Evolutionary conservation across 345 rosid genomes (phyloP).

Genomic region (Schrenkiella parvula): DNA sequence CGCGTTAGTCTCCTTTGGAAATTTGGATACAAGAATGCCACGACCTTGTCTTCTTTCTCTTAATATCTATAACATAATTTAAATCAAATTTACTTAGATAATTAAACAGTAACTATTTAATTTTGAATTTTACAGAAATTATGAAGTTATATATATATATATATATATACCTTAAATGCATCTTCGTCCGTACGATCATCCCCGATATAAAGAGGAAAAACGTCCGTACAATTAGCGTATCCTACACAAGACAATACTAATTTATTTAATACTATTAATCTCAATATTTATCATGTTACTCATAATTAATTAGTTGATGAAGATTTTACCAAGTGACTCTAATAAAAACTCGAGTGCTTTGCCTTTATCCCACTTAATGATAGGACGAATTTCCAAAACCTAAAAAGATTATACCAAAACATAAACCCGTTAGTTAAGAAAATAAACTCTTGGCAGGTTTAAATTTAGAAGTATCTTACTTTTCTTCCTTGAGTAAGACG

Average conservation of each 20-base stretch:
- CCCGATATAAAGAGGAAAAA: conserved; percentile 88
- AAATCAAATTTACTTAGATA: not conserved
- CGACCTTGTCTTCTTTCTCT: conserved; percentile 76
- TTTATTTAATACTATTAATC: not conserved
- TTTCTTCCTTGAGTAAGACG: conserved; percentile 77
- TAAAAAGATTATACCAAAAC: conserved; percentile 19
- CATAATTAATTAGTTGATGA: not conserved
- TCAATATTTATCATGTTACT: not conserved
- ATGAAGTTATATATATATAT: not conserved
- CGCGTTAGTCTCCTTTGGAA: conserved; percentile 84
- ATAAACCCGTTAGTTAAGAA: not conserved
- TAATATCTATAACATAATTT: conserved; percentile 46
- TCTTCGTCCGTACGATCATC: conserved; percentile 98
- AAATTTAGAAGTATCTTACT: conserved; percentile 34
- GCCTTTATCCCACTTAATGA: conserved; percentile 95
- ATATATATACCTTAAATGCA: conserved; percentile 84
- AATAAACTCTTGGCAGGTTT: not conserved
- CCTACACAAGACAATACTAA: conserved; percentile 40
- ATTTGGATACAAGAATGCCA: conserved; percentile 90
- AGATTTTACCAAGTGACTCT: conserved; percentile 75
- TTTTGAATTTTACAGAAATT: not conserved
- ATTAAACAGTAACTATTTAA: not conserved
- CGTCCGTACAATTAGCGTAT: conserved; percentile 68
- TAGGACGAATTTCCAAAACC: conserved; percentile 96
- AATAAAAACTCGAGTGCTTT: conserved; percentile 93